A percentile compares a stretch with the other conserved stretches of the same genome.
These are phyloP conservation scores for Gilbertella persicaria DNA, from an alignment of 371 early-diverging fungal species.

Conservation along the genomic window DNA sequence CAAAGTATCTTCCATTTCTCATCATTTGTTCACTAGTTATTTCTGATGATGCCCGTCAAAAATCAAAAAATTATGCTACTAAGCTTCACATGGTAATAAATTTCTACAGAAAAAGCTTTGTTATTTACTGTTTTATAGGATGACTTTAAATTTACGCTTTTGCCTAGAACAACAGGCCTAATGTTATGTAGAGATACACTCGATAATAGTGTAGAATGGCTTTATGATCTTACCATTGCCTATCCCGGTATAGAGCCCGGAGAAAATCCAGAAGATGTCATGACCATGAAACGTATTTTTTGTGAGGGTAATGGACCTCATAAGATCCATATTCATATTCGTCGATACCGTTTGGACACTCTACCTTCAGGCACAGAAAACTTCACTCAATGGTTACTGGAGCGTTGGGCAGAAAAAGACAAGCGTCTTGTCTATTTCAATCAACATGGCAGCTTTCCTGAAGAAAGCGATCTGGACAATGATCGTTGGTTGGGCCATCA, in stretches of 20 bases:
- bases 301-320: slow-evolving; percentile 69
- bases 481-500: slow-evolving; percentile 10
- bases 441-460: slow-evolving; percentile 66
- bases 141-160: slow-evolving; percentile 60
- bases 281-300: slow-evolving; percentile 71
- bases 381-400: slow-evolving; percentile 76
- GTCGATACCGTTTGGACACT: slow-evolving; percentile 61
- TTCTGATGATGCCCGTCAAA: slow-evolving; percentile 51
- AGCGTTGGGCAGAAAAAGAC: slow-evolving; percentile 82
- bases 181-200: slow-evolving; percentile 63
- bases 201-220: slow-evolving; percentile 61
- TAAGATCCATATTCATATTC: slow-evolving; percentile 75
- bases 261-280: slow-evolving; percentile 77
- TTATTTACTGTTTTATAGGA: slow-evolving; percentile 36
- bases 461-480: slow-evolving; percentile 9
- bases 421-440: slow-evolving; percentile 75
- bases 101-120: not conserved
- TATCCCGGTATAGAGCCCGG: slow-evolving; percentile 76
- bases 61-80: slow-evolving; percentile 51
- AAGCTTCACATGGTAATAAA: slow-evolving; percentile 54
- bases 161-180: slow-evolving; percentile 83
- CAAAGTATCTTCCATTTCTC: not conserved
- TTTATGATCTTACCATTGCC: slow-evolving; percentile 87
- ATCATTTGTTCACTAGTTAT: slow-evolving; percentile 34
- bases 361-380: slow-evolving; percentile 64